Evolutionary conservation across 1,284 basidiomycete species (phyloP), one percentile per base, ranked within the genome.

Genomic region (Polyporus tsugae): DNA sequence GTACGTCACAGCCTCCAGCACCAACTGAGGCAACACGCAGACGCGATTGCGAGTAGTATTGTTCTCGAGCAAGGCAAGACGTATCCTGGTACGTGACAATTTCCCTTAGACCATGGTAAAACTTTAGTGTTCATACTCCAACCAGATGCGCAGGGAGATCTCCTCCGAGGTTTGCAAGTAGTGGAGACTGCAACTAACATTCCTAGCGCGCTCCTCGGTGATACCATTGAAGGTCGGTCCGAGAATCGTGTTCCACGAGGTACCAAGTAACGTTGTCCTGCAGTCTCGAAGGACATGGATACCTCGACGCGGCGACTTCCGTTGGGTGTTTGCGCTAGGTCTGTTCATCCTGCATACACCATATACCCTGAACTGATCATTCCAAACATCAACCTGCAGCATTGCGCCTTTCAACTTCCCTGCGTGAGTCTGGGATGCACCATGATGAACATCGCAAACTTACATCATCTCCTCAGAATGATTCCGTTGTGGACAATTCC

Each of bases 401-500:
- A 90, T 98, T 57, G 91, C 94, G 36, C 96, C 96, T 10, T 97
- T 96, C 85, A 97, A 97, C 79, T 97, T 96, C 81, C 95, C 95
- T 65, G 95, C 95, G 92, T 94, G 79, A 76, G 89, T 78, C 53
- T 39, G 60, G 36, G 60, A 22, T 10, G 33, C 13, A 15, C 33
- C 46, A 4, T 36, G 25, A 46, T 44, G 17, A n/a, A 57, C n/a
- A 22, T n/a, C 9, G n/a, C 4, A 6, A 19, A 4, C 44, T 67
- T 13, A 66, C 44, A 62, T 58, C 44, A 62, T 58, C 38, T 6
- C 19, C 19, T 10, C 65, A 96, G 95, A 15, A 98, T 98, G 96
- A 98, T 99, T 76, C 96, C 97, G 0, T 85, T 99, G 11, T 98
- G 97, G 97, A 94, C 95, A 1, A 96, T 98, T 70, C 95, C 95